A percentile compares a stretch with the other conserved stretches of the same genome.
phyloP scores from a whole-genome alignment of 164 flowering plant species.

The Annona cherimola region DNA sequence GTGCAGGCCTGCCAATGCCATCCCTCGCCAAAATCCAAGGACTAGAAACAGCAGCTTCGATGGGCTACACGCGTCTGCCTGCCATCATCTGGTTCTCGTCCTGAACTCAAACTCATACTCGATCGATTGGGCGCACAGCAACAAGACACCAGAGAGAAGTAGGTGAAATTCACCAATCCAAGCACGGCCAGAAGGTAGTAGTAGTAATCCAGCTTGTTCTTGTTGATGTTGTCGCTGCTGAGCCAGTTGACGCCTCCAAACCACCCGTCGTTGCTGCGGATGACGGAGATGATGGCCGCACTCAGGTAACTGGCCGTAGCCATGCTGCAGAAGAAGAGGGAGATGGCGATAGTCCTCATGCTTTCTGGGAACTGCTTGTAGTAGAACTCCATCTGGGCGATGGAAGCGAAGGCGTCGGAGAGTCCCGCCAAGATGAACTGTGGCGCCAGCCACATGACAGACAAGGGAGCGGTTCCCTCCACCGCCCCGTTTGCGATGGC shows the following conservation, averaged over 20 bases:
- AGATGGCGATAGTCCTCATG: conserved; percentile 54
- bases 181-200: conserved; percentile 27
- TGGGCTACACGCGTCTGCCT: too few relatives aligned
- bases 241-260: neutral
- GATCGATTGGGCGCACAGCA: too few relatives aligned
- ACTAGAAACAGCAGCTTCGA: too few relatives aligned
- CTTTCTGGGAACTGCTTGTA: conserved; percentile 67
- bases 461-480: conserved; percentile 29
- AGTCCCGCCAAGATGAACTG: conserved; percentile 59
- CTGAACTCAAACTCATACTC: too few relatives aligned
- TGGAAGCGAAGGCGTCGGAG: conserved; percentile 36
- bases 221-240: neutral
- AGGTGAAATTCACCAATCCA: conserved; percentile 23
- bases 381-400: conserved; percentile 68
- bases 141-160: conserved; percentile 12
- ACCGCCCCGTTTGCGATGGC: conserved; percentile 7
- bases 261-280: conserved; percentile 32
- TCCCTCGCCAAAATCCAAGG: too few relatives aligned
- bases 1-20: too few relatives aligned
- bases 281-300: conserved; percentile 34
- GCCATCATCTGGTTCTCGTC: too few relatives aligned
- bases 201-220: conserved; percentile 32
- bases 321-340: conserved; percentile 38
- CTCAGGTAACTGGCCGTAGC: conserved; percentile 54
- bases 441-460: conserved; percentile 67